These are phyloP conservation scores for Aspergillus sp. DNA, from an alignment of 2,329 filamentous ascomycete species.

Conservation along the genomic window DNA sequence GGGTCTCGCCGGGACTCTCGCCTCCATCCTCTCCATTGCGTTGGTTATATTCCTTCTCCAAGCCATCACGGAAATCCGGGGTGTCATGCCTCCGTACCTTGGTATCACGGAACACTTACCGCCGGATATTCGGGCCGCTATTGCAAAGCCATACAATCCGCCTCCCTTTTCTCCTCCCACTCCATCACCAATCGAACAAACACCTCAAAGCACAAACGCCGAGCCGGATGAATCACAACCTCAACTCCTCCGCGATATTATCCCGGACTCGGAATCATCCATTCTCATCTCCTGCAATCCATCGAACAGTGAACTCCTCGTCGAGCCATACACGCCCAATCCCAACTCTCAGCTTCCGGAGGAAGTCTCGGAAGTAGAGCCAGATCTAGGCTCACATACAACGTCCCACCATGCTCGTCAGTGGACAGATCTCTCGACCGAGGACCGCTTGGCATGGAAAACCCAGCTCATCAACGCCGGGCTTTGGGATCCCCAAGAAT, in stretches of 20 bases:
- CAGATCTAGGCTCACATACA: not conserved
- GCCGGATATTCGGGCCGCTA: slow-evolving; percentile 42
- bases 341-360: not conserved
- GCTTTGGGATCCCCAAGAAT: not conserved
- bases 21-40: slow-evolving; percentile 62
- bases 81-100: slow-evolving; percentile 56
- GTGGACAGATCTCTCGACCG: not conserved
- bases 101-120: slow-evolving; percentile 59
- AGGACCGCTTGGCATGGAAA: slow-evolving; percentile 4
- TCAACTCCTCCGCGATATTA: slow-evolving; percentile 24
- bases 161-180: slow-evolving; percentile 21
- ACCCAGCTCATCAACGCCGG: slow-evolving; percentile 1
- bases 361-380: not conserved
- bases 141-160: slow-evolving; percentile 42
- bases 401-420: not conserved
- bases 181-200: slow-evolving; percentile 14
- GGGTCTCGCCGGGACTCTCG: slow-evolving; percentile 54
- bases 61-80: slow-evolving; percentile 61
- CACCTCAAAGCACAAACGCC: not conserved
- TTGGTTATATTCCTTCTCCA: slow-evolving; percentile 64
- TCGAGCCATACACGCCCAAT: slow-evolving; percentile 17
- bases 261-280: slow-evolving; percentile 12
- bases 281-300: slow-evolving; percentile 25
- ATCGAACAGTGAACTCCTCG: slow-evolving; percentile 22
- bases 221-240: slow-evolving; percentile 13